Evolutionary conservation across 1,139 yeast species (phyloP), one percentile per base, ranked within the genome.

Genomic region (Martiniozyma asiatica): DNA sequence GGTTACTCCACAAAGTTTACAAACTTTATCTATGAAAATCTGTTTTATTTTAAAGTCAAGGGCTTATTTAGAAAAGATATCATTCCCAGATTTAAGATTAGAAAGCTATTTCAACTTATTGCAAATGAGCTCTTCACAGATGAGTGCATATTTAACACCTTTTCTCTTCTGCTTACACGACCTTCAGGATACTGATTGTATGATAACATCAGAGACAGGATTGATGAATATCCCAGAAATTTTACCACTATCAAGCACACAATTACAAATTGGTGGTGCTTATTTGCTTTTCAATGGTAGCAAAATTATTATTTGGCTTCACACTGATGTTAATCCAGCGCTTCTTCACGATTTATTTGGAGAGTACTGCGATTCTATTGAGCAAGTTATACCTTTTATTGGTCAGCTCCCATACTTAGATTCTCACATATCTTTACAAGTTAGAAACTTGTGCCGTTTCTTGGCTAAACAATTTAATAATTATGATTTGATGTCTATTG

Each of bases 321-420:
- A 82, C 49, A 69, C 70, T 11, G 68, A 72, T 26, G 80, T 82
- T 1, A 76, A 79, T 41, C 73, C 78, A 6, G 54, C 72, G 36
- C 59, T 89, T 21, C 50, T 89, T 18, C 60, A 68, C 39, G 97
- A 87, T 51, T 56, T 89, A 35, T 76, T 87, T 48, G 95, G 93
- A 1, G 59, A 54, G 1, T 45, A 55, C 6, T 63, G 70, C 14
- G 59, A 59, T 4, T 41, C 63, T 1, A 47, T 65, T 6, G 51
- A 57, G 6, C 61, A 66, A 16, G 56, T 80, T 14, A 63, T 63
- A 30, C 59, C 73, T 4, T 22, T 19, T 25, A 44, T 65, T 27
- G 72, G 68, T 44, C 76, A 72, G 42, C 57, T 89, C 26, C 97
- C 97, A 0, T 70, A 58, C 18, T 53, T 82, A 14, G 74, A 73